Evolutionary conservation across 108 stramenopile species (phyloP).

Genomic region (Cyclostephanos invisitatus): DNA sequence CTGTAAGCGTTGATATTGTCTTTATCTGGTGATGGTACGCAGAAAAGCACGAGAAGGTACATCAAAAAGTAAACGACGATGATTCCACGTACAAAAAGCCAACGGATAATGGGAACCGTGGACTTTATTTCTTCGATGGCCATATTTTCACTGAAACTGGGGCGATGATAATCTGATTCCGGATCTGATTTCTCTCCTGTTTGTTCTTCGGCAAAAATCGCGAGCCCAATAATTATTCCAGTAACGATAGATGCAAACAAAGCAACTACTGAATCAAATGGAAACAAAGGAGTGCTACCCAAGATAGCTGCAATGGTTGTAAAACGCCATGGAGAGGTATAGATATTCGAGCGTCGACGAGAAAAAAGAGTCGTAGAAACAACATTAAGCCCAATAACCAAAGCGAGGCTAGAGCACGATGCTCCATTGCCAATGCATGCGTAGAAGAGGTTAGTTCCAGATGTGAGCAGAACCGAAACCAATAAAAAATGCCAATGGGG

Average conservation of each 20-base stretch:
- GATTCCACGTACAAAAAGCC: conserved; percentile 21
- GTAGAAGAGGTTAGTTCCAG: conserved; percentile 40
- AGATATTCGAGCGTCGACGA: conserved; percentile 10
- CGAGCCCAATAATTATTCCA: conserved; percentile 15
- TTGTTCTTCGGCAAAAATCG: conserved; percentile 5
- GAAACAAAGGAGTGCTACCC: conserved; percentile 27
- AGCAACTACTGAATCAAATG: conserved; percentile 30
- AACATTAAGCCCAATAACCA: conserved; percentile 45
- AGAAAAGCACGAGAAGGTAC: conserved; percentile 26
- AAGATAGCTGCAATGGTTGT: conserved; percentile 15
- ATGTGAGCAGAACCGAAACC: conserved; percentile 10
- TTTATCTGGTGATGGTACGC: conserved; percentile 38
- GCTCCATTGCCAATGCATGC: conserved; percentile 42
- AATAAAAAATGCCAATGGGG: conserved; percentile 25
- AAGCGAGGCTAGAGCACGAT: conserved; percentile 36
- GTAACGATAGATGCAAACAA: conserved; percentile 11
- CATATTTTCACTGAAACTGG: background rate
- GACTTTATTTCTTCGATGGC: background rate
- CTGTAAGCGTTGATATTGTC: conserved; percentile 39
- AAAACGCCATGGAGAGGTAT: conserved; percentile 22
- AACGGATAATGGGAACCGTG: conserved; percentile 1
- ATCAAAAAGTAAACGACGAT: conserved; percentile 18
- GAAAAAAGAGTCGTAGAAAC: conserved; percentile 22
- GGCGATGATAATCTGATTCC: background rate
- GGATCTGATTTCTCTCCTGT: background rate